phyloP scores from a whole-genome alignment of 441 rosid genomes.

The Brassica balearica region DNA sequence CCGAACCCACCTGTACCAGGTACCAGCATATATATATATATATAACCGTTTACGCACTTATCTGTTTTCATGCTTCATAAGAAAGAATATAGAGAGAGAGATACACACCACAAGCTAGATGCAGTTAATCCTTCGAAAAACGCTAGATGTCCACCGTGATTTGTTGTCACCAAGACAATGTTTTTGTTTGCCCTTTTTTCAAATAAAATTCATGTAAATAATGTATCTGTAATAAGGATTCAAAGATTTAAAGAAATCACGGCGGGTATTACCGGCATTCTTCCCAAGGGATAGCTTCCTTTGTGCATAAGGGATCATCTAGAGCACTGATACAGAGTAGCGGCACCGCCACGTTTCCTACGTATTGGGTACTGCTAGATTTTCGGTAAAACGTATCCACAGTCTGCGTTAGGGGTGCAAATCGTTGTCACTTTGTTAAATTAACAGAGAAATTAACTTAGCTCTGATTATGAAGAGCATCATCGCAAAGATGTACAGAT shows the following conservation, averaged over 20 bases:
- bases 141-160: constrained; percentile 90
- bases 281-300: constrained; percentile 97
- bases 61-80: constrained; percentile 26
- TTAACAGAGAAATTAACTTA: constrained; percentile 15
- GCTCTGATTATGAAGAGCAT: constrained; percentile 14
- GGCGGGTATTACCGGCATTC: constrained; percentile 76
- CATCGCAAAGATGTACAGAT: neutral
- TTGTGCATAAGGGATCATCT: constrained; percentile 90
- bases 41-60: constrained; percentile 48
- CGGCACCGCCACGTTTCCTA: constrained; percentile 72
- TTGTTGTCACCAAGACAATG: constrained; percentile 70
- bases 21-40: constrained; percentile 16
- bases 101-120: constrained; percentile 63
- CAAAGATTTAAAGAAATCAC: neutral
- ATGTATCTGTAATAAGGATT: neutral
- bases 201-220: constrained; percentile 25
- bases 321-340: constrained; percentile 85
- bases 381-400: constrained; percentile 85
- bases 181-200: constrained; percentile 79
- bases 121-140: constrained; percentile 82
- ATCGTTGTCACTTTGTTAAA: constrained; percentile 17
- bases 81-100: neutral
- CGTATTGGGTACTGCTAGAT: constrained; percentile 71
- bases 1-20: constrained; percentile 80
- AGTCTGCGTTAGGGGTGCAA: constrained; percentile 57